phyloP scores from a whole-genome alignment of 2,329 filamentous ascomycete genomes.

The Botrytis squamosa region DNA sequence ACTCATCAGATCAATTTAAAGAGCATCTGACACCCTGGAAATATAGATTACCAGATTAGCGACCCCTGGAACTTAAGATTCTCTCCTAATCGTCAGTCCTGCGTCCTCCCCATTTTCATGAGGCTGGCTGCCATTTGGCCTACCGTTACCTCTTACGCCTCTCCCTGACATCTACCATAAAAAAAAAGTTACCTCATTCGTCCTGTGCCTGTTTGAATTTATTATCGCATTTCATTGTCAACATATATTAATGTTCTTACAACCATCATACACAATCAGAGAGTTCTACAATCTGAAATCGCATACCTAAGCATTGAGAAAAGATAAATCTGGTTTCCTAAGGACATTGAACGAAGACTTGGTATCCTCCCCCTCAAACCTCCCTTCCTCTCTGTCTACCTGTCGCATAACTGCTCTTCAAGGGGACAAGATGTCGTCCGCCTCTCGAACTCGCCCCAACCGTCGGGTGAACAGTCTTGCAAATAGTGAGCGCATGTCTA shows the following conservation, averaged over 20 bases:
- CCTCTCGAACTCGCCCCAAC: conserved; percentile 34
- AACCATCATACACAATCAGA: not conserved
- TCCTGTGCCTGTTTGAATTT: conserved; percentile 7
- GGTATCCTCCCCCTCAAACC: not conserved
- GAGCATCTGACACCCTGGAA: conserved; percentile 1
- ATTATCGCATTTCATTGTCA: conserved; percentile 8
- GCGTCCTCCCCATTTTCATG: not conserved
- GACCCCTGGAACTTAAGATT: not conserved
- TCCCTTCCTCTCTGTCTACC: not conserved
- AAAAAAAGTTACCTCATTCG: not conserved
- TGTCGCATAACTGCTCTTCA: not conserved
- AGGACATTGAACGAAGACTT: not conserved
- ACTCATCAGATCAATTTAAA: not conserved
- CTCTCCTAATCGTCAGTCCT: conserved; percentile 1
- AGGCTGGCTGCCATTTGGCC: conserved; percentile 7
- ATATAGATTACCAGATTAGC: not conserved
- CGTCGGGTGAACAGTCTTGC: conserved; percentile 37
- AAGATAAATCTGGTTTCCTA: not conserved
- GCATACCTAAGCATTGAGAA: not conserved
- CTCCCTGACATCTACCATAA: not conserved
- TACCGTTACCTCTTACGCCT: not conserved
- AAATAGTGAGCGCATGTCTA: conserved; percentile 29
- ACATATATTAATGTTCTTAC: conserved; percentile 14
- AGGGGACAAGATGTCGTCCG: conserved; percentile 33
- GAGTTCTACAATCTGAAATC: not conserved